Evolutionary conservation across 192 early-diverging fungal species (phyloP).

Genomic region (Thoreauomyces humboldtii): DNA sequence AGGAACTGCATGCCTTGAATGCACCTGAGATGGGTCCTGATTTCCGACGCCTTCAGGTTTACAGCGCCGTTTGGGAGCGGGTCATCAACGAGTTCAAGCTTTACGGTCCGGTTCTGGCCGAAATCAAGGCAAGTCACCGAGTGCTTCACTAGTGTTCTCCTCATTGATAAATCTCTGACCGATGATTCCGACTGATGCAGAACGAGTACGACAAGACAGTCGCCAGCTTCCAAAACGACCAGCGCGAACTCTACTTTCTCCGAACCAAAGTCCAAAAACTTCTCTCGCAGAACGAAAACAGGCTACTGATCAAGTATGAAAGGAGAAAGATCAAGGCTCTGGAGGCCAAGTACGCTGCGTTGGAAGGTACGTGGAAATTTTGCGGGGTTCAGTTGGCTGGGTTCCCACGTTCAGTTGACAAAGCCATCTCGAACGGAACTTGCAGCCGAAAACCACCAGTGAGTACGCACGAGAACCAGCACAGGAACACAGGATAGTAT

Average conservation of each 20-base stretch:
- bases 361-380: slow-evolving; percentile 32
- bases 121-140: slow-evolving; percentile 58
- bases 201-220: slow-evolving; percentile 50
- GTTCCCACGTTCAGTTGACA: too few relatives aligned
- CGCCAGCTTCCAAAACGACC: slow-evolving; percentile 31
- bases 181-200: too few relatives aligned
- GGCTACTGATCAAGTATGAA: slow-evolving; percentile 51
- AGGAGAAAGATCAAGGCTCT: slow-evolving; percentile 37
- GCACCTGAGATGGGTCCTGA: slow-evolving; percentile 35
- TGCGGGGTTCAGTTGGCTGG: too few relatives aligned
- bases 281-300: slow-evolving; percentile 50
- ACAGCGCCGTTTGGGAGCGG: slow-evolving; percentile 41
- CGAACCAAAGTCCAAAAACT: slow-evolving; percentile 50
- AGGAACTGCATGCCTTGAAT: slow-evolving; percentile 38
- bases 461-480: too few relatives aligned
- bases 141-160: not conserved
- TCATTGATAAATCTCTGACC: not conserved
- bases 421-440: too few relatives aligned
- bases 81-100: slow-evolving; percentile 45
- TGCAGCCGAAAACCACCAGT: slow-evolving; percentile 35
- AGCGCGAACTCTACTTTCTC: slow-evolving; percentile 44
- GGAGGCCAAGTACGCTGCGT: slow-evolving; percentile 29
- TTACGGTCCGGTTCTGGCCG: slow-evolving; percentile 48
- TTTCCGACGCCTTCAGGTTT: slow-evolving; percentile 40
- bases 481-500: too few relatives aligned